Percentiles rank a stretch among this genome's conserved stretches.
These are phyloP conservation scores for Ilyonectria mors-panacis DNA, from an alignment of 2,329 filamentous ascomycete species.

Conservation along the genomic window DNA sequence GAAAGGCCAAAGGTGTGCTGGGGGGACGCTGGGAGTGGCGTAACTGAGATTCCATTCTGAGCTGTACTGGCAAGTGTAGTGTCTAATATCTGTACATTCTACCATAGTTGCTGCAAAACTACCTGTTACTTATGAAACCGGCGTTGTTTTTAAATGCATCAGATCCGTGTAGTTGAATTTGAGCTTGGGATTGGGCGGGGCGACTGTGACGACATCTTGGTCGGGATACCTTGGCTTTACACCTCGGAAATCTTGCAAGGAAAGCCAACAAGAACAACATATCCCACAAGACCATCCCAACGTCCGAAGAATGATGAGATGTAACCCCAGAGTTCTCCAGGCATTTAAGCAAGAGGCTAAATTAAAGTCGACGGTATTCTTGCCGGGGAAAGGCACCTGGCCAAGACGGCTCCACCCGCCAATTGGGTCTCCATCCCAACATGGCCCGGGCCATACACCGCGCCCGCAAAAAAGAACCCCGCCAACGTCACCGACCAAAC, in stretches of 20 bases:
- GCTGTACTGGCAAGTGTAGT: conserved; percentile 7
- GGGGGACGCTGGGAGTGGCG: not conserved
- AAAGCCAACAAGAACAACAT: not conserved
- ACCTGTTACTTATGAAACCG: conserved; percentile 18
- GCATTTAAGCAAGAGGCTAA: not conserved
- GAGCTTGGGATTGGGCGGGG: not conserved
- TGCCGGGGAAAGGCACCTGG: conserved; percentile 4
- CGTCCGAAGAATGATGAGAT: not conserved
- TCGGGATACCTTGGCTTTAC: not conserved
- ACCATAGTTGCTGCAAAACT: conserved; percentile 25
- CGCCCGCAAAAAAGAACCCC: conserved; percentile 34
- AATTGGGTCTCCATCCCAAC: not conserved
- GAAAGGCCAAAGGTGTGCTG: conserved; percentile 6
- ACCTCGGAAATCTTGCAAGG: too few relatives aligned
- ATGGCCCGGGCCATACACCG: conserved; percentile 7
- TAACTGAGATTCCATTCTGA: conserved; percentile 10
- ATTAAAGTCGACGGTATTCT: conserved; percentile 21
- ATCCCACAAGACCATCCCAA: not conserved
- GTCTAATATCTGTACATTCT: not conserved
- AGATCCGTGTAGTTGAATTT: not conserved
- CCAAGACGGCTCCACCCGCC: conserved; percentile 8
- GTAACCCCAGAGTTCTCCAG: not conserved
- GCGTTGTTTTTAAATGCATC: not conserved
- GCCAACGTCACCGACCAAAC: conserved; percentile 43
- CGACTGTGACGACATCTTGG: not conserved